Conservation (phyloP, 2,329 filamentous ascomycete genomes). For the Karstenula rhodostoma region DNA sequence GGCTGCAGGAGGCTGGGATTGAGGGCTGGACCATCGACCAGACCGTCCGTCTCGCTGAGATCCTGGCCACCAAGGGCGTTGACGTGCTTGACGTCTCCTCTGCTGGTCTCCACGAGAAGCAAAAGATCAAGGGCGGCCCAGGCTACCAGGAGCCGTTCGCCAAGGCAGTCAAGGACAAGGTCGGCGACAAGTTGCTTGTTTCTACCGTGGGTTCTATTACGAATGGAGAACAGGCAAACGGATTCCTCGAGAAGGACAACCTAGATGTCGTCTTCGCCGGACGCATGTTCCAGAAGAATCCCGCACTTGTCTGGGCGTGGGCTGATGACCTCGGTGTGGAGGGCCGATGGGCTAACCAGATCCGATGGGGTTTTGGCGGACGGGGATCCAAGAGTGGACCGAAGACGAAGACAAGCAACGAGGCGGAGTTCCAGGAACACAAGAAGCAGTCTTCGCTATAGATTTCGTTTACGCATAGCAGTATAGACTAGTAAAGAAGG, state of each 20-base stretch:
- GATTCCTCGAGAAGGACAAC: slow-evolving; percentile 40
- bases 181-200: slow-evolving; percentile 76
- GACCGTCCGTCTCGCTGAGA: slow-evolving; percentile 67
- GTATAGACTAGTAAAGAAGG: background rate
- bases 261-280: slow-evolving; percentile 78
- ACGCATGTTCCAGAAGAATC: slow-evolving; percentile 82
- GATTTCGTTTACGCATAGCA: background rate
- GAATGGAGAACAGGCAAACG: slow-evolving; percentile 69
- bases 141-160: slow-evolving; percentile 80
- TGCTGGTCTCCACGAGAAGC: slow-evolving; percentile 71
- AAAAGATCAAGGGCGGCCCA: slow-evolving; percentile 68
- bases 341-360: slow-evolving; percentile 77
- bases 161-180: slow-evolving; percentile 72
- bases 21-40: slow-evolving; percentile 74
- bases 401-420: slow-evolving; percentile 31
- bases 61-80: slow-evolving; percentile 76
- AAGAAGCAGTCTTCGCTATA: slow-evolving; percentile 18
- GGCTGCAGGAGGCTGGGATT: slow-evolving; percentile 69
- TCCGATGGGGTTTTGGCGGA: slow-evolving; percentile 66
- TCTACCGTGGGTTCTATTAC: slow-evolving; percentile 79
- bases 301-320: slow-evolving; percentile 76
- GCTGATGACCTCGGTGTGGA: slow-evolving; percentile 76
- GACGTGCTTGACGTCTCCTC: slow-evolving; percentile 85
- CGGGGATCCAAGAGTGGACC: slow-evolving; percentile 51
- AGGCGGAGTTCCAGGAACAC: slow-evolving; percentile 31